A percentile compares a stretch with the other conserved stretches of the same genome.
Conservation (phyloP, 2,329 filamentous ascomycete genomes). For the Aureobasidium namibiae region DNA sequence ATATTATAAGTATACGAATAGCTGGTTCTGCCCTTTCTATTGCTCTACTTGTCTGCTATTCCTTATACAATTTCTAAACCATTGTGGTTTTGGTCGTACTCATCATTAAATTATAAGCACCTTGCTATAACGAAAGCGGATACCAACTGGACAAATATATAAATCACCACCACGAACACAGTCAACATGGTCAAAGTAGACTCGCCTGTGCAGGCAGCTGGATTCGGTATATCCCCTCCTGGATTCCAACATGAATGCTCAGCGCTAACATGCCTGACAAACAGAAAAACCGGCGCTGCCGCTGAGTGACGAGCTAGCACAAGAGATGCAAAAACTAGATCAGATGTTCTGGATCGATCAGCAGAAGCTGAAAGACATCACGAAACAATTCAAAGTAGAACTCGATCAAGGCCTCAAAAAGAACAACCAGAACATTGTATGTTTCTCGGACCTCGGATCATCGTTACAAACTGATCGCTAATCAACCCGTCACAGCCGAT, state of each 20-base stretch:
- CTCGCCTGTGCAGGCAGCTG: background rate
- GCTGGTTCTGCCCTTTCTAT: background rate
- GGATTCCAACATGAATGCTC: background rate
- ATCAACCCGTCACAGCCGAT: slow-evolving; percentile 52
- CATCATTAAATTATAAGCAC: too few species aligned
- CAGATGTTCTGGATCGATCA: slow-evolving; percentile 67
- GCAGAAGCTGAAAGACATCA: slow-evolving; percentile 75
- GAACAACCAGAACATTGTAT: slow-evolving; percentile 81
- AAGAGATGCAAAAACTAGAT: slow-evolving; percentile 73
- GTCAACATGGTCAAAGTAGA: background rate
- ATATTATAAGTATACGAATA: background rate
- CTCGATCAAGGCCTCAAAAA: slow-evolving; percentile 74
- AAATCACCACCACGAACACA: background rate
- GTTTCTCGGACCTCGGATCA: slow-evolving; percentile 27
- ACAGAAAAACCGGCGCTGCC: background rate
- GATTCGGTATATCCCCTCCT: background rate
- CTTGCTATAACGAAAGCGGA: background rate
- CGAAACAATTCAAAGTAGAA: slow-evolving; percentile 75
- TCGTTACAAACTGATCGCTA: background rate
- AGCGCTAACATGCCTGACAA: background rate
- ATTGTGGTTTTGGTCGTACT: background rate
- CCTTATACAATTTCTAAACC: too few species aligned
- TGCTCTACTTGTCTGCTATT: background rate
- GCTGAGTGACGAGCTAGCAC: slow-evolving; percentile 44
- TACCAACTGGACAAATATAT: too few species aligned